Conservation (phyloP, 768 basidiomycete species). For the Hygrocybe coccinea region DNA sequence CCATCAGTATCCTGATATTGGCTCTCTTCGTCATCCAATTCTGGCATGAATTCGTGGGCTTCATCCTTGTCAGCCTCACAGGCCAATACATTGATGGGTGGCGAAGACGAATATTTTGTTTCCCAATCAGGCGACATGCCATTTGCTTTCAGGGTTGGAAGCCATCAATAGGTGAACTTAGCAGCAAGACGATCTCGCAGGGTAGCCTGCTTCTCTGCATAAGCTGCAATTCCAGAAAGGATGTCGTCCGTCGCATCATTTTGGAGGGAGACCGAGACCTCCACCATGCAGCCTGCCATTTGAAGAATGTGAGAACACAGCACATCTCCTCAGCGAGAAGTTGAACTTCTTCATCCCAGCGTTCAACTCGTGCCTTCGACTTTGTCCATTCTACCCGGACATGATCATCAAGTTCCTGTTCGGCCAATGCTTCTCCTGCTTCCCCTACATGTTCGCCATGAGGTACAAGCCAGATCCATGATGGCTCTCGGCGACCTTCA, state of each 20-base stretch:
- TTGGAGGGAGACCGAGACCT: neutral
- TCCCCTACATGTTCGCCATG: no score
- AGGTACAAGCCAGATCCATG: slow-evolving; percentile 7
- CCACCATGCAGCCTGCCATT: slow-evolving; percentile 12
- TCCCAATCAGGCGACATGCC: neutral
- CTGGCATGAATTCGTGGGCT: no score
- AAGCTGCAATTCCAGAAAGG: neutral
- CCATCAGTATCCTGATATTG: no score
- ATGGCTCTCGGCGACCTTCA: slow-evolving; percentile 3
- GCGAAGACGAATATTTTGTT: no score
- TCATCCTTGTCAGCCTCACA: no score
- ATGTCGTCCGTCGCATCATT: neutral
- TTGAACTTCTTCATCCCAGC: slow-evolving; percentile 24
- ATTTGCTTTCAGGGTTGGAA: neutral
- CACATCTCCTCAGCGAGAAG: slow-evolving; percentile 28
- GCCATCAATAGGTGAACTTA: neutral
- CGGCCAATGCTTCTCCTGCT: neutral
- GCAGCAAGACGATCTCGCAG: neutral
- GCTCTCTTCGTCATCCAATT: no score
- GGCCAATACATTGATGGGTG: no score
- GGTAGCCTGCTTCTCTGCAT: neutral
- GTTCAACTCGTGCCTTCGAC: slow-evolving; percentile 15
- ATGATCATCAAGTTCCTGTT: neutral
- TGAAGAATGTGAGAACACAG: slow-evolving; percentile 13
- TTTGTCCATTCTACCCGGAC: slow-evolving; percentile 26